Evolutionary conservation across 306 rosid species (phyloP).

Genomic region (Corylus americana): DNA sequence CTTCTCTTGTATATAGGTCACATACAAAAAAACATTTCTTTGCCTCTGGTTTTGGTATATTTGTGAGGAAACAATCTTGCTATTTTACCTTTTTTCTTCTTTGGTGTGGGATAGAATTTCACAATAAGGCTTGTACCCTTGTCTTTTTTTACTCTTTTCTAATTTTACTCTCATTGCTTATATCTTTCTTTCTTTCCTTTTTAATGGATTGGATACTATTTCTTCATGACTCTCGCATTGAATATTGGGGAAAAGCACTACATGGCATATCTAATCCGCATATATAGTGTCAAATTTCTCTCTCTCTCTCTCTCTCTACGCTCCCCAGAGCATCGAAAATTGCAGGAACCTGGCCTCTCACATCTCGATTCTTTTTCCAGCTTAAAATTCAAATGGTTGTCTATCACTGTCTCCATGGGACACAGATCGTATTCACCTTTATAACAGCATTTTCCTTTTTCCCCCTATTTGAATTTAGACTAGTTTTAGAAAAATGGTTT

Average conservation of each 20-base stretch:
- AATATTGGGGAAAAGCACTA: not conserved
- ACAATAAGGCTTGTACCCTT: constrained; percentile 38
- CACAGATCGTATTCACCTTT: constrained; percentile 29
- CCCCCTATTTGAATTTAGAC: constrained; percentile 1
- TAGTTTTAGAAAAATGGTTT: not conserved
- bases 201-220: not conserved
- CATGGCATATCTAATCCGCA: too few species aligned
- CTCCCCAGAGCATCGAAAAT: constrained; percentile 17
- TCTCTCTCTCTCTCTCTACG: not conserved
- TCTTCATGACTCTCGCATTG: not conserved
- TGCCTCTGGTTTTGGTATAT: constrained; percentile 31
- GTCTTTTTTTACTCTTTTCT: constrained; percentile 30
- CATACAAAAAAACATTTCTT: constrained; percentile 25
- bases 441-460: constrained; percentile 24
- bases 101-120: constrained; percentile 37
- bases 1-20: constrained; percentile 39
- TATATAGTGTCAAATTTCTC: not conserved
- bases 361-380: constrained; percentile 16
- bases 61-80: constrained; percentile 42
- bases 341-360: constrained; percentile 2
- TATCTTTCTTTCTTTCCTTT: not conserved
- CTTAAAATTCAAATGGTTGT: constrained; percentile 24
- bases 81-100: constrained; percentile 22
- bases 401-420: constrained; percentile 34
- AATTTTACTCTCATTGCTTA: too few species aligned